Base-by-base conservation (phyloP, 257 asterid genomes). In the Ilex asprella region DNA sequence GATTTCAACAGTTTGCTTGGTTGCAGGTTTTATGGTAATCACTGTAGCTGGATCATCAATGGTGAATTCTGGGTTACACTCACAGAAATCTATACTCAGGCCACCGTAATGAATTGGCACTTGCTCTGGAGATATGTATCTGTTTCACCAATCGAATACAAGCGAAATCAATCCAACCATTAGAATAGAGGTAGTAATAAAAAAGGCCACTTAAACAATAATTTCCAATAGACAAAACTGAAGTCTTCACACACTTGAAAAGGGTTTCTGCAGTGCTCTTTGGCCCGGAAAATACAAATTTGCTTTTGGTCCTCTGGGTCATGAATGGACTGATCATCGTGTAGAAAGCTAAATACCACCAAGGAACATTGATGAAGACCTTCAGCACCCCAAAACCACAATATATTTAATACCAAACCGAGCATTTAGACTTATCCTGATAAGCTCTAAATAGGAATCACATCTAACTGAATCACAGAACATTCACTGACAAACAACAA, bases 261-360 rank as follows among this genome's bases (percentile, higher is more conserved):
- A 92, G 95, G 54, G 93, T 83, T 62, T 92, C 95, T 1, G 94
- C 72, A 55, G 99, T 83, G 72, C 62, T 86, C 31, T 89, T 31
- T 7, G 95, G 95, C 55, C 95, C 79, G 39, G 96, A 79, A 72
- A 89, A 85, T 7, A 92, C 91, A 55, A 92, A 89, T 77, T 92
- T 92, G 85, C 87, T 92, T 67, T 82, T 92, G 59, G 95, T 89
- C 65, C 97, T 80, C 56, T 73, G 87, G 32, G 99, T 92, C 69
- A 86, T 67, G 87, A 92, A 92, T 44, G 99, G 96, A 74, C 95
- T 81, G 75, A 92, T 89, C 96, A 89, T 78, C 16, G 84, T 84
- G 49, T 86, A 81, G 80, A 83, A 86, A 59, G 97, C 97, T 77
- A 92, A 56, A 73, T 92, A 85, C 99, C 99, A 92, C 99, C 99